phyloP scores from a whole-genome alignment of 305 asterid genomes.

The Fraxinus nigra region DNA sequence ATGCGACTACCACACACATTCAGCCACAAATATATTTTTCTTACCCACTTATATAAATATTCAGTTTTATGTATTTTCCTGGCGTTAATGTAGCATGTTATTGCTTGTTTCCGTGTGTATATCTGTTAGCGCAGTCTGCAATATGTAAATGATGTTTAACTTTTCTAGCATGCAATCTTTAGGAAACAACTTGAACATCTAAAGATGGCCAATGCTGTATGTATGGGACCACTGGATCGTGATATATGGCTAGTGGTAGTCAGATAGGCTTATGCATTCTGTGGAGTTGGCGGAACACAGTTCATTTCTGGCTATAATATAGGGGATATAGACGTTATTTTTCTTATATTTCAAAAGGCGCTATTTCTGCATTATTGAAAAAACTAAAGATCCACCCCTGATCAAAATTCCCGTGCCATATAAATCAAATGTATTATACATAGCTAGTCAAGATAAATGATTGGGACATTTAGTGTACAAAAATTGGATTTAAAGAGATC shows the following conservation, averaged over 20 bases:
- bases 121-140: background rate
- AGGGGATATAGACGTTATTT: background rate
- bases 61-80: background rate
- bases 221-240: background rate
- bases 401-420: background rate
- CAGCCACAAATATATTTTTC: background rate
- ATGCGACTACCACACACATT: background rate
- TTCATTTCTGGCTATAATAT: background rate
- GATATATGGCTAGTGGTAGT: background rate
- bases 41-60: background rate
- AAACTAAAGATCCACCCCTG: background rate
- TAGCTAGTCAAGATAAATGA: background rate
- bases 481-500: background rate
- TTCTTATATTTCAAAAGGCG: background rate
- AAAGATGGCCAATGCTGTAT: background rate
- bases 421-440: background rate
- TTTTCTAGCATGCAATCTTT: background rate
- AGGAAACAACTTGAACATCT: slow-evolving; percentile 1
- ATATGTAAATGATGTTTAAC: slow-evolving; percentile 9
- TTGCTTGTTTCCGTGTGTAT: background rate
- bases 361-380: background rate
- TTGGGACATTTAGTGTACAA: background rate
- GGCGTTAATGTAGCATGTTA: background rate
- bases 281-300: background rate
- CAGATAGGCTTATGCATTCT: background rate